Evolutionary conservation across 805 yeast species (phyloP).

Genomic region (Nakazawaea siamensis): DNA sequence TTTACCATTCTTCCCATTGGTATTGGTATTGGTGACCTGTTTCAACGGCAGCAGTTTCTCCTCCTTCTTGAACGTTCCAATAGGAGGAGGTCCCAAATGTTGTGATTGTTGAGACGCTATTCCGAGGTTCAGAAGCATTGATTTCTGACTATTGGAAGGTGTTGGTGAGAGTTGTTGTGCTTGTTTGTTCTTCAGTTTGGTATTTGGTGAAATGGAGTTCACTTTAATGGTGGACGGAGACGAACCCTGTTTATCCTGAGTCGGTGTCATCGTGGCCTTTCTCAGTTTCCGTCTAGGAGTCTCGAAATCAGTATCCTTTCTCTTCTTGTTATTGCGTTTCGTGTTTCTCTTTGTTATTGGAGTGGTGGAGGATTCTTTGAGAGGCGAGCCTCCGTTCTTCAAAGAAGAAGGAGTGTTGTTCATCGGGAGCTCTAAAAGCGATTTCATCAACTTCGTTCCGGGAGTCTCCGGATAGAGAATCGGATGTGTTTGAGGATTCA

Average conservation of each 20-base stretch:
- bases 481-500: conserved; percentile 2
- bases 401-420: conserved; percentile 4
- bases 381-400: conserved; percentile 6
- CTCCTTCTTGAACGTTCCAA: conserved; percentile 11
- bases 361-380: conserved; percentile 3
- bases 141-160: too few species aligned
- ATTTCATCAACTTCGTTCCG: conserved; percentile 9
- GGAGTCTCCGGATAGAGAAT: conserved; percentile 10
- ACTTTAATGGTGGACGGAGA: conserved; percentile 11
- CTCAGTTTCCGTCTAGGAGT: conserved; percentile 8
- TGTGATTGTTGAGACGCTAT: too few species aligned
- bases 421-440: conserved; percentile 9
- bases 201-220: conserved; percentile 6
- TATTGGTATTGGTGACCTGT: neutral
- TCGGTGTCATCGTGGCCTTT: neutral
- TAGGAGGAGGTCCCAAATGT: conserved; percentile 9
- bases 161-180: conserved; percentile 8
- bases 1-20: conserved; percentile 4
- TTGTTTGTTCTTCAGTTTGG: conserved; percentile 6
- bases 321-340: neutral
- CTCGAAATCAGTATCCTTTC: conserved; percentile 2
- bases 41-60: conserved; percentile 3
- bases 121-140: too few species aligned
- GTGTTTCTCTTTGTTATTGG: too few species aligned
- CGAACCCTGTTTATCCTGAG: neutral